phyloP scores from a whole-genome alignment of 257 asterid species.

The Anisodus acutangulus region DNA sequence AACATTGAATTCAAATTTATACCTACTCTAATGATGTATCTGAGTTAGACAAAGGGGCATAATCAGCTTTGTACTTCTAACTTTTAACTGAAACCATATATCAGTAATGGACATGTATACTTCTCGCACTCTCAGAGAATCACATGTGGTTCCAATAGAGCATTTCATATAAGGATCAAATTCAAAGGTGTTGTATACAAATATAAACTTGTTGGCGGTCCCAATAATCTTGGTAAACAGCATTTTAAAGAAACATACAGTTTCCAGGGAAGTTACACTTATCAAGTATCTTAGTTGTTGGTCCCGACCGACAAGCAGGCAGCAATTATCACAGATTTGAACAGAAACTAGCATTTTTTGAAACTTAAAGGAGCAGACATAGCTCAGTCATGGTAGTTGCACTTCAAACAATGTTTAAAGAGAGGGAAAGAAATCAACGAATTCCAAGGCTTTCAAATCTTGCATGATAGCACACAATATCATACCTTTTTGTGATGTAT shows the following conservation, averaged over 20 bases:
- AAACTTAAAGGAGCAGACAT: slow-evolving; percentile 20
- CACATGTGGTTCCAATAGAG: background rate
- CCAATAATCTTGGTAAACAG: background rate
- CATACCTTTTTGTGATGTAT: slow-evolving; percentile 49
- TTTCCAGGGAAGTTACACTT: background rate
- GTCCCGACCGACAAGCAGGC: slow-evolving; percentile 5
- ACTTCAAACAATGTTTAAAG: slow-evolving; percentile 14
- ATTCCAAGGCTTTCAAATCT: background rate
- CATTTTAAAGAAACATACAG: background rate
- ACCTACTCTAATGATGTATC: background rate
- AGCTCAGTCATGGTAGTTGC: background rate
- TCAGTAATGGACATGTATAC: background rate
- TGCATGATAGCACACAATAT: slow-evolving; percentile 31
- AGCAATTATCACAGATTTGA: background rate
- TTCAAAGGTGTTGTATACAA: background rate
- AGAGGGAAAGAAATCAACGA: background rate
- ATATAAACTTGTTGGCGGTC: background rate
- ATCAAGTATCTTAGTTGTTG: slow-evolving; percentile 17
- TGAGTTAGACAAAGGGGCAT: background rate
- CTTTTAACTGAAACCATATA: background rate
- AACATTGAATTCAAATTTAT: background rate
- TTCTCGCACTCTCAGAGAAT: background rate
- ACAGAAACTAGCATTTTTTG: background rate
- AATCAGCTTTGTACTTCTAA: background rate
- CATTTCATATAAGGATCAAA: slow-evolving; percentile 15